These are phyloP conservation scores for Acidiella bohemica DNA, from an alignment of 495 filamentous ascomycete genomes.

Conservation along the genomic window DNA sequence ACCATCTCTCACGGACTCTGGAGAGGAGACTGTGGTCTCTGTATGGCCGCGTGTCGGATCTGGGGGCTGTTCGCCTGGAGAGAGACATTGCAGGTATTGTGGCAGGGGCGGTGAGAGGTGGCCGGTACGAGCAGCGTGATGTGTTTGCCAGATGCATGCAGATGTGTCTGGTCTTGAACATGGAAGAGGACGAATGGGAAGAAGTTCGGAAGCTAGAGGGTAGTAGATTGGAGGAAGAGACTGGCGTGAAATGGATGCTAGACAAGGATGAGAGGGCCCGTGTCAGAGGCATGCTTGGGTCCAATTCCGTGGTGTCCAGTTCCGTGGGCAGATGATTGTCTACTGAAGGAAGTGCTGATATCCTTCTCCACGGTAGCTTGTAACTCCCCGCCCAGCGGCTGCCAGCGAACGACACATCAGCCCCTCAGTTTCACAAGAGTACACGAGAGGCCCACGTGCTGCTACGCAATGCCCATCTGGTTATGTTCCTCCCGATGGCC, in stretches of 20 bases:
- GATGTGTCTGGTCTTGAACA: conserved; percentile 79
- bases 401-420: too few species aligned
- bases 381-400: too few species aligned
- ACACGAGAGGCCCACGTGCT: too few species aligned
- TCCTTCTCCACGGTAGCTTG: too few species aligned
- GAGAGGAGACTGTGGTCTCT: conserved; percentile 88
- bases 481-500: too few species aligned
- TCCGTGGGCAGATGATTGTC: too few species aligned
- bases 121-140: conserved; percentile 67
- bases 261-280: conserved; percentile 48
- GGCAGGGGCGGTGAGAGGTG: conserved; percentile 57
- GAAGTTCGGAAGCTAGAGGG: conserved; percentile 40
- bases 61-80: conserved; percentile 79
- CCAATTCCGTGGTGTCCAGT: too few species aligned
- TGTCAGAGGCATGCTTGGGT: conserved; percentile 50
- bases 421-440: too few species aligned
- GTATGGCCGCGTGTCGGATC: conserved; percentile 62
- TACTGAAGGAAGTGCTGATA: too few species aligned
- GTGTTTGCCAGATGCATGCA: conserved; percentile 67
- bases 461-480: too few species aligned
- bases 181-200: conserved; percentile 98
- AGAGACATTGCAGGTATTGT: conserved; percentile 74
- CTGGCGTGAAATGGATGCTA: conserved; percentile 39
- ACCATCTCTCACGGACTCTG: conserved; percentile 58
- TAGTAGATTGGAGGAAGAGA: conserved; percentile 28